phyloP scores from a whole-genome alignment of 2,329 filamentous ascomycete genomes.

The Torrubiellomyces zombiae region DNA sequence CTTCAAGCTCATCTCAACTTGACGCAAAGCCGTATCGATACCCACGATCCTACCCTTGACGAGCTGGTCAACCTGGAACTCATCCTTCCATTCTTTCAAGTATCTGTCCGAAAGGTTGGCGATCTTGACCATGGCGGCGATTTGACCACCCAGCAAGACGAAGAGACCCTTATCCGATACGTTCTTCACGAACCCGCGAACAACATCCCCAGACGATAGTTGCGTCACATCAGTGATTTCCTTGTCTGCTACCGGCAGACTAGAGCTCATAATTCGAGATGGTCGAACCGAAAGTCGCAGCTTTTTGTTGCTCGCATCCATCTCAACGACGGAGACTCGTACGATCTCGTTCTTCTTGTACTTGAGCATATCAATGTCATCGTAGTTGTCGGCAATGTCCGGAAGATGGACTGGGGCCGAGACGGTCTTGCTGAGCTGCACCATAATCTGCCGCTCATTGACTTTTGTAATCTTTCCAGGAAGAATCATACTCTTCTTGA shows the following conservation, averaged over 20 bases:
- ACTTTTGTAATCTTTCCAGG: constrained; percentile 74
- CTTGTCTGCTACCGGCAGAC: constrained; percentile 60
- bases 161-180: constrained; percentile 82
- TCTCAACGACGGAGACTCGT: constrained; percentile 65
- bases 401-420: constrained; percentile 67
- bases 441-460: constrained; percentile 65
- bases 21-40: constrained; percentile 50
- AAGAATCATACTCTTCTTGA: constrained; percentile 67
- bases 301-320: constrained; percentile 74
- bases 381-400: constrained; percentile 76
- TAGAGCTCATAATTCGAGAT: constrained; percentile 78
- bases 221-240: constrained; percentile 60
- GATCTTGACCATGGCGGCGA: constrained; percentile 72
- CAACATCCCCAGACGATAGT: constrained; percentile 57
- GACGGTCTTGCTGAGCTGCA: constrained; percentile 68
- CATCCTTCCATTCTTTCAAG: constrained; percentile 88
- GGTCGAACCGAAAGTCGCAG: constrained; percentile 68
- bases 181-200: constrained; percentile 85
- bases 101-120: constrained; percentile 80
- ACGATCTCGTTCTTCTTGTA: constrained; percentile 76
- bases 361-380: constrained; percentile 56
- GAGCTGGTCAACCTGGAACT: constrained; percentile 76
- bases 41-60: constrained; percentile 72
- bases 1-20: constrained; percentile 77
- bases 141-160: constrained; percentile 62